These are phyloP conservation scores for Aphanomyces astaci DNA, from an alignment of 352 stramenopile species.

Conservation along the genomic window DNA sequence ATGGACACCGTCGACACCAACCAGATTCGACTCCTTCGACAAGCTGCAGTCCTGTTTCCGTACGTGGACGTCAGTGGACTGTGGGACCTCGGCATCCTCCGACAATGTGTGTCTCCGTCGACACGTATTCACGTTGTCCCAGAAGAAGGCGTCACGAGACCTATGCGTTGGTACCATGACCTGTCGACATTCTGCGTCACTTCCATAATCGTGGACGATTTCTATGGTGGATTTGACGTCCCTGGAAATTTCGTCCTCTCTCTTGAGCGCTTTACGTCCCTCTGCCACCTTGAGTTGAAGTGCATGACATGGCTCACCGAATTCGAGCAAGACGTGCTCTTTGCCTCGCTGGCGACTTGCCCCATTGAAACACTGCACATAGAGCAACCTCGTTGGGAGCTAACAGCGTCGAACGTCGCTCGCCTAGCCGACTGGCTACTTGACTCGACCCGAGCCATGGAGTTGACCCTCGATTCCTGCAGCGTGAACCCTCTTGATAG, in stretches of 20 bases:
- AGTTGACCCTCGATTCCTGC: background rate
- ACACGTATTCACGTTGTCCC: background rate
- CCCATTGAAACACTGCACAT: background rate
- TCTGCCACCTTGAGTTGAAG: background rate
- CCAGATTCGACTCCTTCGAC: background rate
- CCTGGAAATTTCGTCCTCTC: background rate
- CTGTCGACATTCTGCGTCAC: background rate
- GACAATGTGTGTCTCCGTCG: background rate
- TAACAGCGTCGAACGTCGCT: background rate
- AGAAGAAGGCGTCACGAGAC: background rate
- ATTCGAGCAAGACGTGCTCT: background rate
- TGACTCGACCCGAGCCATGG: background rate
- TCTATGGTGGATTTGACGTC: background rate
- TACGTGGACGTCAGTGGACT: background rate
- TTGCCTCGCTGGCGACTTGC: background rate
- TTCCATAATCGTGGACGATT: background rate
- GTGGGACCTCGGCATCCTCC: background rate
- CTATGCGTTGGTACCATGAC: background rate
- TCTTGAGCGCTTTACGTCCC: background rate
- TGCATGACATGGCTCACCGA: background rate
- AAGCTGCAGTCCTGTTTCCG: background rate
- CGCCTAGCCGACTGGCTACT: background rate
- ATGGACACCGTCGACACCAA: background rate
- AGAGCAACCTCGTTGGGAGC: background rate
- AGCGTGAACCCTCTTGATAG: background rate